These are phyloP conservation scores for Protomyces pachydermus DNA, from an alignment of 1,139 yeast species.

Conservation along the genomic window DNA sequence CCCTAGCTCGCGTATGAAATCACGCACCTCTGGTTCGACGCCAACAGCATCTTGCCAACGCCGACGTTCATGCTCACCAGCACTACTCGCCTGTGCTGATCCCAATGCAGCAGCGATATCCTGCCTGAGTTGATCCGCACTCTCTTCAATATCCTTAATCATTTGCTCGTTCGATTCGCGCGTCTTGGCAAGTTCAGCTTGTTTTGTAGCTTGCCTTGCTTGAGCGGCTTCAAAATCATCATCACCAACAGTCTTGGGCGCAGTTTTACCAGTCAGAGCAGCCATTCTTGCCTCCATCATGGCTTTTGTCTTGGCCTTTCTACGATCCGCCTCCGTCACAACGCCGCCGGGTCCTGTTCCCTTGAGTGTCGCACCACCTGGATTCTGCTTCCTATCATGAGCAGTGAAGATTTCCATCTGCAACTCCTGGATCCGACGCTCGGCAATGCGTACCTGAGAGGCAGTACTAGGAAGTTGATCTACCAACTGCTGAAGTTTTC, in stretches of 20 bases:
- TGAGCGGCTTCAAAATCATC: constrained; percentile 54
- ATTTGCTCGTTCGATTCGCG: constrained; percentile 51
- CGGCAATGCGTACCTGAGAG: constrained; percentile 55
- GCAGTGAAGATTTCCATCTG: constrained; percentile 60
- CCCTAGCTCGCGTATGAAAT: constrained; percentile 56
- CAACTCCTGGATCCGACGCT: constrained; percentile 61
- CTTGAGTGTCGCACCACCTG: constrained; percentile 54
- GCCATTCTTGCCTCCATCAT: constrained; percentile 81
- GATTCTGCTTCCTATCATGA: constrained; percentile 56
- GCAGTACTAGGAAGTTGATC: constrained; percentile 68
- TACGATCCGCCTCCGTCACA: constrained; percentile 72
- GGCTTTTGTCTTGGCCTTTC: constrained; percentile 74
- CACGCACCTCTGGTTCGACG: constrained; percentile 60
- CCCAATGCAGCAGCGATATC: constrained; percentile 48
- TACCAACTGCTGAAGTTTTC: constrained; percentile 53
- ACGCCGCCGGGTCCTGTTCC: constrained; percentile 87
- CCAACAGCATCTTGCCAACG: constrained; percentile 88
- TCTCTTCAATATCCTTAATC: constrained; percentile 65
- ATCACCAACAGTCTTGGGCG: constrained; percentile 44
- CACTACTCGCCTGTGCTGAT: constrained; percentile 39
- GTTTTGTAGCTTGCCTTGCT: constrained; percentile 52
- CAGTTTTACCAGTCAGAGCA: constrained; percentile 73
- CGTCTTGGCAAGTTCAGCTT: constrained; percentile 53
- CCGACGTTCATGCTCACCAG: constrained; percentile 52
- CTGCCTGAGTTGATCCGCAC: constrained; percentile 66